Base-by-base conservation (phyloP, 371 early-diverging fungal genomes). In the Zychaea mexicana region DNA sequence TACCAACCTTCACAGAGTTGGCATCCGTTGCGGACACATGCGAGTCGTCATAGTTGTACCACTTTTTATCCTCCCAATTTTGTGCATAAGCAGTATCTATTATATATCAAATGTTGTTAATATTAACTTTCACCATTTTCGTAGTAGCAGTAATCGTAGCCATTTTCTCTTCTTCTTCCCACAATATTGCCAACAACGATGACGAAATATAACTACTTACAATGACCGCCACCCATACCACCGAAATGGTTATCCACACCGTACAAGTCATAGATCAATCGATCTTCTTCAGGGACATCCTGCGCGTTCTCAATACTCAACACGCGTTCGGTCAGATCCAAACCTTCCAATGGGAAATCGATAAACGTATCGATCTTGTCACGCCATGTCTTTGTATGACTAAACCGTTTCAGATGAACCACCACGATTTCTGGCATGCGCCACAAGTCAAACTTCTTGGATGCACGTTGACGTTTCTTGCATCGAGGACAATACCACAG, bases 181-280 rank as follows among this genome's bases (percentile, higher is more conserved):
- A 33, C 33, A 10, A 21, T 17, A 0, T 10, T 17, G 15, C 7
- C 26, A 33, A 19, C 36, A 22, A 30, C 6, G 2, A 52, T 26
- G 13, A 30, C 6, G 2, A 52, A 17, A 39, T 19, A 38, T 22
- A 46, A 15, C 1, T 22, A 78, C 87, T 83, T 86, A 89, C 90
- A 96, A 67, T 96, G 98, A 31, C 98, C 98, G 47, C 96, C 96
- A 53, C 96, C 96, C 47, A 95, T 70, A 8, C 95, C 94, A 30
- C 96, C 96, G 81, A 84, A 94, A 66, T 96, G 96, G 68, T 96
- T 96, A 55, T 92, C 93, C 9, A 96, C 92, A 2, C 91, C 94
- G 74, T 85, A 92, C 31, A 97, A 76, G 63, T 97, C 96, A 68
- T 96, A 97, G 1, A 93, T 80, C 1, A 81, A 71, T 9, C 70